phyloP scores from a whole-genome alignment of 1,284 basidiomycete genomes.

The Pseudozyma thailandica region DNA sequence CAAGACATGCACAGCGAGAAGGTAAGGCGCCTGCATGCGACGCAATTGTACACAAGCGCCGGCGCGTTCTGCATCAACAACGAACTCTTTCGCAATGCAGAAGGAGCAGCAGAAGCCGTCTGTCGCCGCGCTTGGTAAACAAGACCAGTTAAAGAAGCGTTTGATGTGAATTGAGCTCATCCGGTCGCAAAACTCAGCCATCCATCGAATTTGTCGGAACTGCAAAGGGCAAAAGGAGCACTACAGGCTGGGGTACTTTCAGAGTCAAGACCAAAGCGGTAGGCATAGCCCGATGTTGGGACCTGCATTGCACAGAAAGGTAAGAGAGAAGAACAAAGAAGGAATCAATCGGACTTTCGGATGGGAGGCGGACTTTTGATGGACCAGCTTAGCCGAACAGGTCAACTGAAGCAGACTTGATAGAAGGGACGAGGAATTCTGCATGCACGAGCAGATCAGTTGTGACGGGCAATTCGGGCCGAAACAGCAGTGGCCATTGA shows the following conservation, averaged over 20 bases:
- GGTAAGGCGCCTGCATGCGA: conserved; percentile 2
- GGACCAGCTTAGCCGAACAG: conserved; percentile 14
- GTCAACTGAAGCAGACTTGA: conserved; percentile 9
- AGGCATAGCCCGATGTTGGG: no score
- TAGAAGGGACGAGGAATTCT: conserved; percentile 33
- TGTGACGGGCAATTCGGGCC: conserved; percentile 3
- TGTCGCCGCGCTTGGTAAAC: conserved; percentile 7
- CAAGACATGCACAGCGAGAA: conserved; percentile 14
- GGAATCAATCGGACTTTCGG: conserved; percentile 5
- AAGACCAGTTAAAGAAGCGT: neutral
- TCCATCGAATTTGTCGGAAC: conserved; percentile 16
- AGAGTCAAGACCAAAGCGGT: no score
- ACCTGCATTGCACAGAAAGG: conserved; percentile 1
- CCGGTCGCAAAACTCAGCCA: neutral
- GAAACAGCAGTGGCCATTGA: neutral
- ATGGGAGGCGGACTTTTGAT: conserved; percentile 19
- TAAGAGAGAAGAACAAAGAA: neutral
- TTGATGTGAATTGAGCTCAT: neutral
- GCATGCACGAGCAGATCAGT: neutral
- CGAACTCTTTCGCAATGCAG: neutral
- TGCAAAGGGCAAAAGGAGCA: conserved; percentile 4
- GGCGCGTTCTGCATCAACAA: neutral
- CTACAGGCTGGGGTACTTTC: no score
- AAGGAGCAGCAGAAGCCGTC: conserved; percentile 4
- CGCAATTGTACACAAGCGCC: conserved; percentile 2